Base-by-base conservation (phyloP, 2,329 filamentous ascomycete species). In the Fusarium virguliforme region DNA sequence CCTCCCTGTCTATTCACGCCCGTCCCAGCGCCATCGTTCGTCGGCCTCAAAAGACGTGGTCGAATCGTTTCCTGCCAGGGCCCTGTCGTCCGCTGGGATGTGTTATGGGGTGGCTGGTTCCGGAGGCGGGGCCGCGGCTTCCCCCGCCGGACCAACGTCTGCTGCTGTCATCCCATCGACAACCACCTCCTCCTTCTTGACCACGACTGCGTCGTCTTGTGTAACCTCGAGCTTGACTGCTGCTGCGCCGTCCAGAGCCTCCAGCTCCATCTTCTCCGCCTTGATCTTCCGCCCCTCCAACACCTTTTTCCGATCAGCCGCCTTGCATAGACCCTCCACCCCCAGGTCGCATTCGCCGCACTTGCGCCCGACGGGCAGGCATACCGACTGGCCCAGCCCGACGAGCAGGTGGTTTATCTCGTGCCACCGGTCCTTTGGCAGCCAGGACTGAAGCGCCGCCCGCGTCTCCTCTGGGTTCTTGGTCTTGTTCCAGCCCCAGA, bases 391-490 rank as follows among this genome's bases (percentile, higher is more conserved):
- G 0, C 95, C 95, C 68, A 97, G 86, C 1, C 95, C 95, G 34
- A 98, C 95, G 40, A 98, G 86, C 80, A 97, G 82, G 82, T 91
- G 90, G 81, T 98, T 98, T 79, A 98, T 97, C 81, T 97, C 94
- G 80, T 93, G 92, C 95, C 95, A 98, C 76, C 89, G 90, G 56
- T 97, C 93, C 65, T 82, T 87, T 3, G 95, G 95, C 74, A 98
- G 83, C 95, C 95, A 98, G 15, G 86, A 86, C 83, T 98, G 89
- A 64, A 98, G 84, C 35, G 90, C 89, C 60, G 86, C 82, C 46
- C 95, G 86, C 32, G 95, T 97, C 79, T 93, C 92, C 83, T 98
- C 95, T 0, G 95, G 95, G 12, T 85, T 92, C 75, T 89, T 91
- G 3, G 92, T 95, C 79, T 89, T 89, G 79, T 97, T 89, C 95